phyloP scores from a whole-genome alignment of 2,329 filamentous ascomycete species.

The Fusarium sp. region DNA sequence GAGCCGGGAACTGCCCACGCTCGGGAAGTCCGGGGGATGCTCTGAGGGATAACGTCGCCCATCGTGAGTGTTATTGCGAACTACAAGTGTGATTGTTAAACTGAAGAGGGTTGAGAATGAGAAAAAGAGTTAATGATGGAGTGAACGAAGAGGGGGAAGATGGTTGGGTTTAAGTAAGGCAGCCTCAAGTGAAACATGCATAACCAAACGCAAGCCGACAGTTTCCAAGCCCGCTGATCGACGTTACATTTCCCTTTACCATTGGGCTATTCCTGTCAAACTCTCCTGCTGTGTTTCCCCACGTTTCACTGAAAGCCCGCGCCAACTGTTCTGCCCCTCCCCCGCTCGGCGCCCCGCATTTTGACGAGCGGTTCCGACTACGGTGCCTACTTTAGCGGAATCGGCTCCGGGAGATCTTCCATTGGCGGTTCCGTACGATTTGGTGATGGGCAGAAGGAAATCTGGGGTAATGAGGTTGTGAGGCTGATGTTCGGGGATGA shows the following conservation, averaged over 20 bases:
- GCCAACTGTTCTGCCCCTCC: background rate
- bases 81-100: too few species aligned
- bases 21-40: slow-evolving; percentile 38
- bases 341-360: background rate
- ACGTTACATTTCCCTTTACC: background rate
- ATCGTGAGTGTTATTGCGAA: too few species aligned
- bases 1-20: slow-evolving; percentile 58
- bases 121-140: background rate
- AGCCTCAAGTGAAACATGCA: slow-evolving; percentile 13
- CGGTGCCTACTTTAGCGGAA: background rate
- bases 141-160: slow-evolving; percentile 2
- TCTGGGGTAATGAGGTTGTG: background rate
- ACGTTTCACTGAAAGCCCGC: background rate
- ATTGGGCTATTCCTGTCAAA: background rate
- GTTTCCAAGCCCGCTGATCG: background rate
- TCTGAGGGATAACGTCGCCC: slow-evolving; percentile 34
- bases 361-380: background rate
- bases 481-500: background rate
- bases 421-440: background rate
- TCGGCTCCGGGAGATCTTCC: background rate
- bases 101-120: too few species aligned
- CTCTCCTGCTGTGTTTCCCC: background rate
- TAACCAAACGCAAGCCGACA: background rate
- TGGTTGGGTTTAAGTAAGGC: slow-evolving; percentile 11
- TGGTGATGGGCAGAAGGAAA: background rate